Percentiles rank a stretch among this genome's conserved stretches.
phyloP scores from a whole-genome alignment of 257 asterid genomes.

The Przewalskia tangutica region DNA sequence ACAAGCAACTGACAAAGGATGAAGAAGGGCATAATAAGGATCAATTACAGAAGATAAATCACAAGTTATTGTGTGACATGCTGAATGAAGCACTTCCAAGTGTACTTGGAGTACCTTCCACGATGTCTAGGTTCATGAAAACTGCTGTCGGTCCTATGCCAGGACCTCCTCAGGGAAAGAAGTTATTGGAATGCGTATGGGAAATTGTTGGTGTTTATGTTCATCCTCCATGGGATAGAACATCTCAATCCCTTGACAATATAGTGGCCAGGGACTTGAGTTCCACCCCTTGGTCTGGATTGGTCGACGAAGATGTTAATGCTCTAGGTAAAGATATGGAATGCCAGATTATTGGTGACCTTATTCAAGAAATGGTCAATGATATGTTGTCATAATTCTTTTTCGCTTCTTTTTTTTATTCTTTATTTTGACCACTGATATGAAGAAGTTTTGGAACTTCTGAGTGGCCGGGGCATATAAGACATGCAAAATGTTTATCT shows the following conservation, averaged over 20 bases:
- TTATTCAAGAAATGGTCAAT: conserved; percentile 55
- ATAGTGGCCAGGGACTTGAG: conserved; percentile 58
- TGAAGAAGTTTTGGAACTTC: no score
- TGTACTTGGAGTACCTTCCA: conserved; percentile 40
- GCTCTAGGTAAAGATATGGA: conserved; percentile 58
- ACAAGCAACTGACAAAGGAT: conserved; percentile 29
- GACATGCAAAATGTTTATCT: conserved; percentile 1
- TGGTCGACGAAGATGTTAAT: conserved; percentile 48
- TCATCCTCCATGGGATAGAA: conserved; percentile 22
- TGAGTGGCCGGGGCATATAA: no score
- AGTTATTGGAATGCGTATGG: conserved; percentile 56
- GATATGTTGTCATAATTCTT: conserved; percentile 6
- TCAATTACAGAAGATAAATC: conserved; percentile 36
- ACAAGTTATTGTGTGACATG: conserved; percentile 55
- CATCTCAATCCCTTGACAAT: conserved; percentile 37
- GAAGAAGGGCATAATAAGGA: conserved; percentile 28
- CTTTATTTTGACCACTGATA: no score
- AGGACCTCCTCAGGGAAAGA: conserved; percentile 57
- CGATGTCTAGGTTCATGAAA: conserved; percentile 40
- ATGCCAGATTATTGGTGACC: conserved; percentile 41
- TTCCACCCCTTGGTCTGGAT: conserved; percentile 49
- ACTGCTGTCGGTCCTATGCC: conserved; percentile 28
- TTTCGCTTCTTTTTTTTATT: no score
- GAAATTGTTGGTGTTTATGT: conserved; percentile 25
- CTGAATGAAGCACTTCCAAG: conserved; percentile 72